Evolutionary conservation across 352 stramenopile genomes (phyloP).

Genomic region (Pythium phragmitis): DNA sequence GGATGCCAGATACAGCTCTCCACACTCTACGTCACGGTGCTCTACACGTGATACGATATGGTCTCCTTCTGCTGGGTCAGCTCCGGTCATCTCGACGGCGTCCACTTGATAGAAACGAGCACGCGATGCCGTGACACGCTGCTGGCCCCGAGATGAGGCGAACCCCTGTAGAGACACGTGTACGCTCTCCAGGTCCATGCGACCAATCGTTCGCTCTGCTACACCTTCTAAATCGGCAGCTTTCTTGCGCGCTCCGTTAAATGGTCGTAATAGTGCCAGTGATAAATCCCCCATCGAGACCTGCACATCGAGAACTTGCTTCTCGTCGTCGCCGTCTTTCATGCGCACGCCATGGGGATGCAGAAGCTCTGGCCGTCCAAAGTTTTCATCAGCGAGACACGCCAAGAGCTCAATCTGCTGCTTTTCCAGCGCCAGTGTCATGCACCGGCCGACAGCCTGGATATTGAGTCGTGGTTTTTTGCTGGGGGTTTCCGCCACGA

Average conservation of each 20-base stretch:
- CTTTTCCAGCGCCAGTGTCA: conserved; percentile 46
- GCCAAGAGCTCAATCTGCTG: conserved; percentile 62
- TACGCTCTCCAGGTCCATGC: conserved; percentile 42
- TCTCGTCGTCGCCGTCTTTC: conserved; percentile 37
- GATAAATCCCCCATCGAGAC: conserved; percentile 47
- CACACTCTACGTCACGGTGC: conserved; percentile 32
- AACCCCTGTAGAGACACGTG: conserved; percentile 41
- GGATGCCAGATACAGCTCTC: conserved; percentile 33
- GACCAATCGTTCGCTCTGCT: conserved; percentile 36
- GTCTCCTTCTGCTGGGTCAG: neutral
- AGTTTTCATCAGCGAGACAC: conserved; percentile 67
- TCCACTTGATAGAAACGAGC: conserved; percentile 57
- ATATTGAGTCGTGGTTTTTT: conserved; percentile 21
- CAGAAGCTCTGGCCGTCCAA: conserved; percentile 30
- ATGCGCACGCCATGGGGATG: neutral
- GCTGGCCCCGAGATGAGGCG: conserved; percentile 54
- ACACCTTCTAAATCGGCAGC: conserved; percentile 20
- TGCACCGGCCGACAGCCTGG: conserved; percentile 9
- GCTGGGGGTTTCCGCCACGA: neutral
- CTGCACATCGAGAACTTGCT: conserved; percentile 41
- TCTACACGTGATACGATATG: neutral
- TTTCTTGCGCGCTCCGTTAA: neutral
- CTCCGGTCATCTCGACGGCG: conserved; percentile 3
- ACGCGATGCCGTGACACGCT: conserved; percentile 37
- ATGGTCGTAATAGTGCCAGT: conserved; percentile 34